phyloP scores from a whole-genome alignment of 116 monocot genomes.

The Zostera marina region DNA sequence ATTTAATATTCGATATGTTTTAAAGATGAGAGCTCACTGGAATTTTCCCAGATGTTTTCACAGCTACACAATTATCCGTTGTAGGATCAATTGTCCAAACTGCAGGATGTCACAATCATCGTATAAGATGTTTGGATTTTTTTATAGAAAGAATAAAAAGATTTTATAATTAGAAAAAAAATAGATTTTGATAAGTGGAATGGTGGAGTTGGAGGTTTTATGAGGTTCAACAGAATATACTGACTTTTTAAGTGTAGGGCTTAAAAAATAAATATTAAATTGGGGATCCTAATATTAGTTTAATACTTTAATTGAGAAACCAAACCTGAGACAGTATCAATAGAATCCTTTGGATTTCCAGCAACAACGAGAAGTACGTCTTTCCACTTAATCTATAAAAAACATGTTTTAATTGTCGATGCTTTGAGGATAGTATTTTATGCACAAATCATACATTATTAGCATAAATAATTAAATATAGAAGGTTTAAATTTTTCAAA shows the following conservation, averaged over 20 bases:
- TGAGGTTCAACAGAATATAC: no score
- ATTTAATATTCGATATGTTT: not conserved
- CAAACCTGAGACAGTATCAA: constrained; percentile 52
- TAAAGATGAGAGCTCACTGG: constrained; percentile 40
- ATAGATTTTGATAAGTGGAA: no score
- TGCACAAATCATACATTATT: not conserved
- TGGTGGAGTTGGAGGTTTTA: no score
- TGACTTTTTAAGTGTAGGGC: no score
- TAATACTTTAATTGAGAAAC: not conserved
- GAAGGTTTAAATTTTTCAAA: not conserved
- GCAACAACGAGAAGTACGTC: constrained; percentile 59
- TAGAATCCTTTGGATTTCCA: constrained; percentile 43
- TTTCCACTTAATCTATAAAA: constrained; percentile 56
- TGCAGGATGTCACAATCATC: constrained; percentile 18
- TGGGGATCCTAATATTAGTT: no score
- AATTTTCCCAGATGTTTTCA: constrained; percentile 49
- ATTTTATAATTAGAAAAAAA: no score
- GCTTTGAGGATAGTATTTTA: not conserved
- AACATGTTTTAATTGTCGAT: not conserved
- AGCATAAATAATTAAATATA: not conserved
- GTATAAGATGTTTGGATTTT: not conserved
- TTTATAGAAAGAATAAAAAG: no score
- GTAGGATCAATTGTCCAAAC: constrained; percentile 71
- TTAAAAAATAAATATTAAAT: no score
- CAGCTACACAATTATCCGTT: constrained; percentile 23